Percentiles rank a stretch among this genome's conserved stretches.
phyloP scores from a whole-genome alignment of 2,329 filamentous ascomycete genomes.

The Exophiala viscosa region DNA sequence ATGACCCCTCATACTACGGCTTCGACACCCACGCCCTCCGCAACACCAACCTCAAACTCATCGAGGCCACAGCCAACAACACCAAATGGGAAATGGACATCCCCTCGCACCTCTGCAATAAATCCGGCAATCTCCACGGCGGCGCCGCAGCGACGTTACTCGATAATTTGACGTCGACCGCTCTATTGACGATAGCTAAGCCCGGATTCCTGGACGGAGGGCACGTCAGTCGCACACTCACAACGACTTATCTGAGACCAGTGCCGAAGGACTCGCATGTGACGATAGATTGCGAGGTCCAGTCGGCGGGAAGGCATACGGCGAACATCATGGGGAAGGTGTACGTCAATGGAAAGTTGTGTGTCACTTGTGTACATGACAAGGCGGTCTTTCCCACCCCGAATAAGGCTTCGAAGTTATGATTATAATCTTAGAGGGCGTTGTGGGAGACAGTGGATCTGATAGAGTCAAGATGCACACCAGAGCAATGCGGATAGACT shows the following conservation, averaged over 20 bases:
- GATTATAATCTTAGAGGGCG: neutral
- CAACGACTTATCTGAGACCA: constrained; percentile 21
- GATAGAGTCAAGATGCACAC: too few relatives aligned
- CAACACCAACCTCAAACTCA: constrained; percentile 4
- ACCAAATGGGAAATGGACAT: constrained; percentile 21
- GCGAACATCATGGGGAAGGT: constrained; percentile 23
- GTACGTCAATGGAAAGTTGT: constrained; percentile 23
- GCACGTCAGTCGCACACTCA: constrained; percentile 24
- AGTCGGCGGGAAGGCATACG: constrained; percentile 18
- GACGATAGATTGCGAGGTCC: constrained; percentile 17
- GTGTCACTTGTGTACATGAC: constrained; percentile 34
- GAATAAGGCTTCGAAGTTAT: constrained; percentile 8
- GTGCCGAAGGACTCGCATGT: constrained; percentile 18
- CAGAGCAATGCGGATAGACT: too few relatives aligned
- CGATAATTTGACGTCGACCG: constrained; percentile 61
- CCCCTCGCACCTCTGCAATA: constrained; percentile 20
- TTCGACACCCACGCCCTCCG: constrained; percentile 19
- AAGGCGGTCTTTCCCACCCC: constrained; percentile 30
- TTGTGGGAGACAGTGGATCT: too few relatives aligned
- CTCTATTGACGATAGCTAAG: constrained; percentile 54
- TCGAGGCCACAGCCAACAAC: constrained; percentile 15
- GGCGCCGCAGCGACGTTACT: constrained; percentile 62
- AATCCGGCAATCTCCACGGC: constrained; percentile 23
- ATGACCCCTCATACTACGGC: constrained; percentile 18
- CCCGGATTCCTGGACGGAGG: constrained; percentile 60